Evolutionary conservation across 352 stramenopile genomes (phyloP), one percentile per base, ranked within the genome.

Genomic region (Phytophthora cryptogea): DNA sequence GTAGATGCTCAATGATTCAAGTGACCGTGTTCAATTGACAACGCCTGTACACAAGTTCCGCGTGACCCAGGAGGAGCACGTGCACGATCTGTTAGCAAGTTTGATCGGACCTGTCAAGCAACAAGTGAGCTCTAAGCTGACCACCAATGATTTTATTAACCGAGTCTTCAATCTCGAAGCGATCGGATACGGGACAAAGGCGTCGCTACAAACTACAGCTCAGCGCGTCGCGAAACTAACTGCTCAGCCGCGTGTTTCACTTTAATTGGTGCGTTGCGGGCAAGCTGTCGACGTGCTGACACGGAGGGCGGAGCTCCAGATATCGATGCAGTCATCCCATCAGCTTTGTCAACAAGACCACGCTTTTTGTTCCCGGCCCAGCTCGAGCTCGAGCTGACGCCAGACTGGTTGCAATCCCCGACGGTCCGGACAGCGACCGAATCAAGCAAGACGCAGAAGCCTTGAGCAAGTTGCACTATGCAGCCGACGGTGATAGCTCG

Each of bases 21-120:
- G 79, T 86, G 8, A 84, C 78, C 3, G 70, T 86, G 28, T 88
- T 82, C 51, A 76, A 90, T n/a, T 6, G 50, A 70, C 9, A 78
- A 71, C 16, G 66, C 63, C 13, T 82, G 66, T 86, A 10, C 76
- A 80, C 16, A 87, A 84, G 43, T 70, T 86, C 27, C 75, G 78
- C 30, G 57, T 57, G 7, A 50, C 65, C 36, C 66, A 86, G 33
- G 81, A 90, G 48, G 76, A 90, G 45, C 75, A 68, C 45, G 60
- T 86, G 3, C 78, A 61, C 54, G 78, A 90, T 37, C 50, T 87
- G n/a, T 88, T 89, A 47, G 62, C 72, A 20, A 65, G 51, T 10
- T 89, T 90, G 49, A 78, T 74, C 4, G 60, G 66, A 43, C 72
- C 82, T 53, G 69, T 89, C 37, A 78, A 90, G 54, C 49, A 41